These are phyloP conservation scores for Spizellomyces punctatus DNA, from an alignment of 192 early-diverging fungal genomes.

Conservation along the genomic window DNA sequence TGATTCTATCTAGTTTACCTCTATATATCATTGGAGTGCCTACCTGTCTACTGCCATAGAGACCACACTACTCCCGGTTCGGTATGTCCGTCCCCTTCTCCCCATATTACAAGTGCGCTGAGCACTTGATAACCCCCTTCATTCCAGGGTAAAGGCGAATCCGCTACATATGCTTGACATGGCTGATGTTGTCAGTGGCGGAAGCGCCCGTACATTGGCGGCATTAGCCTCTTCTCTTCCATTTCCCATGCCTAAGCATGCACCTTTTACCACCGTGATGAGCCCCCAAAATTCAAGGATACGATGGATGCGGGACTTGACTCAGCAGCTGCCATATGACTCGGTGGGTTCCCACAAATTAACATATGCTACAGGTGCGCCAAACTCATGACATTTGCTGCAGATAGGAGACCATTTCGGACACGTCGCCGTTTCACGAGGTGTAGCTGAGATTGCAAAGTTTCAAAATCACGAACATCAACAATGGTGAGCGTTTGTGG, in stretches of 20 bases:
- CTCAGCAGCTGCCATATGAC: constrained; percentile 9
- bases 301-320: constrained; percentile 31
- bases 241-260: constrained; percentile 13
- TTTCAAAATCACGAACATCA: not conserved
- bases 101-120: too few relatives aligned
- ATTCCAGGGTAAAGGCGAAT: constrained; percentile 18
- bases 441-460: constrained; percentile 1
- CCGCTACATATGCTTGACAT: constrained; percentile 13
- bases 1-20: constrained; percentile 7
- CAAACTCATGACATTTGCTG: not conserved
- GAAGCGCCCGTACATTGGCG: constrained; percentile 1
- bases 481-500: not conserved
- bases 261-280: not conserved
- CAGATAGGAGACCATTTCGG: constrained; percentile 4
- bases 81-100: constrained; percentile 5
- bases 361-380: not conserved
- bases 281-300: not conserved
- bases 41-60: constrained; percentile 31
- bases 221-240: constrained; percentile 18
- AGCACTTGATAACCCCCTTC: not conserved
- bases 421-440: constrained; percentile 11
- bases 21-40: constrained; percentile 33
- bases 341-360: not conserved
- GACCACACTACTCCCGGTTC: constrained; percentile 27
- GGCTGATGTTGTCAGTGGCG: constrained; percentile 16